Percentiles rank a stretch among this genome's conserved stretches.
phyloP scores from a whole-genome alignment of 495 filamentous ascomycete genomes.

The Penicillium coprophilum region DNA sequence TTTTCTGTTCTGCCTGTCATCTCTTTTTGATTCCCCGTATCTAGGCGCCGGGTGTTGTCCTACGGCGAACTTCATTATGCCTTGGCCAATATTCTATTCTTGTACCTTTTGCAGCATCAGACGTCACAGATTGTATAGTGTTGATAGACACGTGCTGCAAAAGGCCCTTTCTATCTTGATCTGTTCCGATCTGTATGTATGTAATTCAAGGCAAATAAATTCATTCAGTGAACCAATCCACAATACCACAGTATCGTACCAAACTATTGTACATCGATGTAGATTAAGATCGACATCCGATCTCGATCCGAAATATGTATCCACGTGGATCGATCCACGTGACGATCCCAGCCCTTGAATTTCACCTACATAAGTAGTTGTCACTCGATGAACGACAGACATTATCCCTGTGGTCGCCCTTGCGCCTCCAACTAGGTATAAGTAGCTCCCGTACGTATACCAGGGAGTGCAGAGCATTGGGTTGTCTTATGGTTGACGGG shows the following conservation, averaged over 20 bases:
- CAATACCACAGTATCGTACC: not conserved
- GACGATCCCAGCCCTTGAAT: conserved; percentile 5
- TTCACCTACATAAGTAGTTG: not conserved
- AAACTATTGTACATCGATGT: not conserved
- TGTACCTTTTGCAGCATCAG: conserved; percentile 10
- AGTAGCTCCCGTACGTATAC: too few relatives aligned
- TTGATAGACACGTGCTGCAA: conserved; percentile 9
- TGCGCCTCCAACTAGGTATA: not conserved
- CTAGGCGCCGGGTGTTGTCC: conserved; percentile 11
- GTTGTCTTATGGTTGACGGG: too few relatives aligned
- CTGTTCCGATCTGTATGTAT: conserved; percentile 20
- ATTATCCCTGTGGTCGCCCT: not conserved
- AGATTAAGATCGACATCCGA: conserved; percentile 12
- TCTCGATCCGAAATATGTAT: not conserved
- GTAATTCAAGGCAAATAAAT: conserved; percentile 26
- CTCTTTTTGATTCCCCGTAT: conserved; percentile 27
- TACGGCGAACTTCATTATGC: conserved; percentile 6
- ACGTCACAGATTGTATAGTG: conserved; percentile 6
- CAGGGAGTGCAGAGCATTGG: too few relatives aligned
- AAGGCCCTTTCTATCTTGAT: conserved; percentile 23
- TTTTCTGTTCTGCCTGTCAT: conserved; percentile 1
- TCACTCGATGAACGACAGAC: not conserved
- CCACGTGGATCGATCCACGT: not conserved
- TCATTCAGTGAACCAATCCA: not conserved
- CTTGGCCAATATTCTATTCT: conserved; percentile 2